A percentile compares a stretch with the other conserved stretches of the same genome.
These are phyloP conservation scores for Scolecobasidium constrictum DNA, from an alignment of 2,329 filamentous ascomycete species.

Conservation along the genomic window DNA sequence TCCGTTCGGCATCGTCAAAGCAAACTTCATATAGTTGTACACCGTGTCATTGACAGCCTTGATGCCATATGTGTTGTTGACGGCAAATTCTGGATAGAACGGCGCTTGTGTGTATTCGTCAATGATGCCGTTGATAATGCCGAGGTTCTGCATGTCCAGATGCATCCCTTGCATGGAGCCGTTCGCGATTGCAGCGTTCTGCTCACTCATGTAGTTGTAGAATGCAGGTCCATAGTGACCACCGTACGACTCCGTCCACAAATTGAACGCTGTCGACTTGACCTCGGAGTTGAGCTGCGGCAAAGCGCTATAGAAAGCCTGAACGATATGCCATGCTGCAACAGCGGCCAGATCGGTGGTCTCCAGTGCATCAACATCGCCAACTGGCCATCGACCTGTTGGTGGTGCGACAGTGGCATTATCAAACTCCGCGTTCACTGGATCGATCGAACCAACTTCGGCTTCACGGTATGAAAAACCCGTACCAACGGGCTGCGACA, in stretches of 20 bases:
- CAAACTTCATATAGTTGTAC: slow-evolving; percentile 48
- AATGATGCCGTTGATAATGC: slow-evolving; percentile 45
- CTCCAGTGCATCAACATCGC: slow-evolving; percentile 24
- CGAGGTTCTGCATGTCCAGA: slow-evolving; percentile 43
- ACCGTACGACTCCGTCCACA: slow-evolving; percentile 45
- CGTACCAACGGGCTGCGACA: slow-evolving; percentile 50
- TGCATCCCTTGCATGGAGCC: slow-evolving; percentile 36
- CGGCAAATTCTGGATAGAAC: slow-evolving; percentile 41
- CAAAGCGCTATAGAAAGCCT: slow-evolving; percentile 41
- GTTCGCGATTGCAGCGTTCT: slow-evolving; percentile 44
- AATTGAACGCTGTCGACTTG: slow-evolving; percentile 43
- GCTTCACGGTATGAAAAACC: slow-evolving; percentile 40
- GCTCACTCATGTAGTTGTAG: slow-evolving; percentile 46
- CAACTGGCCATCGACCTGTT: slow-evolving; percentile 33
- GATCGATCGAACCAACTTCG: slow-evolving; percentile 30
- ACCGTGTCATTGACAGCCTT: slow-evolving; percentile 45
- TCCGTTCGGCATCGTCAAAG: slow-evolving; percentile 35
- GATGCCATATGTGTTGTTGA: slow-evolving; percentile 47
- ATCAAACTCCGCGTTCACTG: slow-evolving; percentile 33
- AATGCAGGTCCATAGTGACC: slow-evolving; percentile 43
- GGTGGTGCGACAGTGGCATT: slow-evolving; percentile 31
- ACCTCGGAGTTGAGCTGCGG: slow-evolving; percentile 38
- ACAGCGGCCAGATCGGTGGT: slow-evolving; percentile 47
- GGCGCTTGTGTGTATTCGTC: slow-evolving; percentile 39
- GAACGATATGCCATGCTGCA: slow-evolving; percentile 44